Conservation (phyloP, 2,329 filamentous ascomycete species). For the Scopulariopsis brevicaulis region DNA sequence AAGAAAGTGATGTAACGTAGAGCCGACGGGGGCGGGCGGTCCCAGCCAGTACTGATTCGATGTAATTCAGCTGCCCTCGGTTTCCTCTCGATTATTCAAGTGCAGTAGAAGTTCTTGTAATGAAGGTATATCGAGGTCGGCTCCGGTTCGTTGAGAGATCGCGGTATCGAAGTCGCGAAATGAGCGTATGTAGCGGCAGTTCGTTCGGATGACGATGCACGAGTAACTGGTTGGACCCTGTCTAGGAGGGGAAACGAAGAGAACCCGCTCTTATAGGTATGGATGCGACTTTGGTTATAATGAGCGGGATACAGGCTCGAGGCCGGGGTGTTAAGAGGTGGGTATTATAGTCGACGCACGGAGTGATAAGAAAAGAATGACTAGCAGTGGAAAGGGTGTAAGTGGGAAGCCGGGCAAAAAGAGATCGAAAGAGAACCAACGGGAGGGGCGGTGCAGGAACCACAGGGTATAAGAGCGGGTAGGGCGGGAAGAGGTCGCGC, state of each 20-base stretch:
- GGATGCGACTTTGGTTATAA: slow-evolving; percentile 22
- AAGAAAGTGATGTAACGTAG: not conserved
- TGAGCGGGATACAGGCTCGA: slow-evolving; percentile 4
- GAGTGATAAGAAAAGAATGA: slow-evolving; percentile 32
- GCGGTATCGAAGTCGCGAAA: slow-evolving; percentile 7
- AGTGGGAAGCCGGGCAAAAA: slow-evolving; percentile 13
- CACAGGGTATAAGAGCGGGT: slow-evolving; percentile 38
- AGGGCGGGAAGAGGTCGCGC: slow-evolving; percentile 16
- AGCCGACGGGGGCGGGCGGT: slow-evolving; percentile 10
- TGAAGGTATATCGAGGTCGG: not conserved
- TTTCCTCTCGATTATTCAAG: not conserved
- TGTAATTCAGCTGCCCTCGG: not conserved
- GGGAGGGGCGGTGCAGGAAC: slow-evolving; percentile 36
- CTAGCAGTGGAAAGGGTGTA: slow-evolving; percentile 20
- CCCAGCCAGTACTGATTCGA: slow-evolving; percentile 5
- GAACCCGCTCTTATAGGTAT: slow-evolving; percentile 41
- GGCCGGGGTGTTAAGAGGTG: slow-evolving; percentile 24
- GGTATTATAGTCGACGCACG: slow-evolving; percentile 18
- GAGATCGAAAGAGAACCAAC: slow-evolving; percentile 22
- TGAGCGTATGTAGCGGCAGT: slow-evolving; percentile 12
- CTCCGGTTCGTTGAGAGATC: slow-evolving; percentile 2
- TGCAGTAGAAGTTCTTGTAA: not conserved
- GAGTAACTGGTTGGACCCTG: slow-evolving; percentile 18
- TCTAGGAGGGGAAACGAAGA: slow-evolving; percentile 29
- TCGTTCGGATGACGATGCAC: slow-evolving; percentile 25